Base-by-base conservation (phyloP, 805 yeast species). In the Candida dajiaensis region DNA sequence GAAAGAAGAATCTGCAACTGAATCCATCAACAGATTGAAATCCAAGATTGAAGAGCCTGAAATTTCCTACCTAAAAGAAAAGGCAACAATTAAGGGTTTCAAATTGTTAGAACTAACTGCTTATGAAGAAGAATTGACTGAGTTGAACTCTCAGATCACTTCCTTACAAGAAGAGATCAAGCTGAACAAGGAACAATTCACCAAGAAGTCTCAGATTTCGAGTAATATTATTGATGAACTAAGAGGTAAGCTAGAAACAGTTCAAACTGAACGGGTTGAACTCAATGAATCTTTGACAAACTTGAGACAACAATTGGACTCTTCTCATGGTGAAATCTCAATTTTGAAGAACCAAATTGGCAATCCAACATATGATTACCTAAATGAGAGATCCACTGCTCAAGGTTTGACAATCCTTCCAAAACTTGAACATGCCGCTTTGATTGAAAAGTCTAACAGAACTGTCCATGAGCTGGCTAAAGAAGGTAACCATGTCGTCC, bases 361-460 rank as follows among this genome's bases (percentile, higher is more conserved):
- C 6, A 47, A 51, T 11, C 77, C 79, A 5, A 56, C 67, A 12
- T 51, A 57, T 15, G 67, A 59, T 6, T 59, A 57, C 41, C 46
- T 68, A 26, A 48, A 46, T 20, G 52, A 54, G 10, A 63, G 62
- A 38, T 66, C 73, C 5, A 28, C 45, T 10, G 45, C 41, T 9
- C 61, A 53, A 44, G 67, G 68, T 6, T 50, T 60, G 18, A 55
- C 55, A 18, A 51, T 62, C 43, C 48, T 67, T 19, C 59, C 61
- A 16, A 46, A 45, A 28, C 47, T 42, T 8, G 62, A 50, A 10
- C 62, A 63, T 42, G 49, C 51, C 25, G 38, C 40, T 19, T 50
- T 56, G 8, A 28, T 55, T n/a, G 54, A 52, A 16, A 53, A 46
- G 40, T 38, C 57, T 6, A 50, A 52, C 15, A 50, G 44, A 38